phyloP scores from a whole-genome alignment of 108 stramenopile genomes.

The Nannochloropsis gaditana region DNA sequence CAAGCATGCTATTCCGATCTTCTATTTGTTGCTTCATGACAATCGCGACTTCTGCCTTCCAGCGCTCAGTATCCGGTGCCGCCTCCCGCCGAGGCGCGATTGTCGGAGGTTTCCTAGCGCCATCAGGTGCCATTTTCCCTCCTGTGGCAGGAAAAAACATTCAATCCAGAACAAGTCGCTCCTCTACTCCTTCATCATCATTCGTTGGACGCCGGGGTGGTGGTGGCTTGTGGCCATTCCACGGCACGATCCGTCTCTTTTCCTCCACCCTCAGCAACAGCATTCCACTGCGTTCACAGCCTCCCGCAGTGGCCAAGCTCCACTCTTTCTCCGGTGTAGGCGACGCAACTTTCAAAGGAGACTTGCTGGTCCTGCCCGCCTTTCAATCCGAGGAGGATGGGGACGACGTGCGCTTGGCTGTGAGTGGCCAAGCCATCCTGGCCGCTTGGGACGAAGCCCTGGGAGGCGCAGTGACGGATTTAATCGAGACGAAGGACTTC shows the following conservation, averaged over 20 bases:
- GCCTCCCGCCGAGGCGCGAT: background rate
- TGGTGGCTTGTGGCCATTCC: background rate
- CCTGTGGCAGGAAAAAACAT: background rate
- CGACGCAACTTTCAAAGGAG: constrained; percentile 21
- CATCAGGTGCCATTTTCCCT: background rate
- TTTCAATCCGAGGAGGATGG: constrained; percentile 40
- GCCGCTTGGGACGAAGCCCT: constrained; percentile 25
- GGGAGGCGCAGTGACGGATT: constrained; percentile 23
- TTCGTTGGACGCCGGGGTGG: background rate
- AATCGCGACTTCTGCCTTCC: background rate
- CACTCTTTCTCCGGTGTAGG: background rate
- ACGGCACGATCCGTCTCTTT: background rate
- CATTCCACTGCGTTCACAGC: background rate
- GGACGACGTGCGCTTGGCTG: constrained; percentile 18
- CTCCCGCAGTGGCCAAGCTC: background rate
- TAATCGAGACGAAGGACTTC: constrained; percentile 24
- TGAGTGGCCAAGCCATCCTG: background rate
- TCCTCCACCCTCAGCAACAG: background rate
- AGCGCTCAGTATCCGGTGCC: background rate
- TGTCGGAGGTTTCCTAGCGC: background rate
- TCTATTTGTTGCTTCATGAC: background rate
- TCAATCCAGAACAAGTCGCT: background rate
- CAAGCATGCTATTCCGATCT: background rate
- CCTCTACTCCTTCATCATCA: background rate
- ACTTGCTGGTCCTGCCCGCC: constrained; percentile 28